phyloP scores from a whole-genome alignment of 2,329 filamentous ascomycete species.

The Colletotrichum sp. region DNA sequence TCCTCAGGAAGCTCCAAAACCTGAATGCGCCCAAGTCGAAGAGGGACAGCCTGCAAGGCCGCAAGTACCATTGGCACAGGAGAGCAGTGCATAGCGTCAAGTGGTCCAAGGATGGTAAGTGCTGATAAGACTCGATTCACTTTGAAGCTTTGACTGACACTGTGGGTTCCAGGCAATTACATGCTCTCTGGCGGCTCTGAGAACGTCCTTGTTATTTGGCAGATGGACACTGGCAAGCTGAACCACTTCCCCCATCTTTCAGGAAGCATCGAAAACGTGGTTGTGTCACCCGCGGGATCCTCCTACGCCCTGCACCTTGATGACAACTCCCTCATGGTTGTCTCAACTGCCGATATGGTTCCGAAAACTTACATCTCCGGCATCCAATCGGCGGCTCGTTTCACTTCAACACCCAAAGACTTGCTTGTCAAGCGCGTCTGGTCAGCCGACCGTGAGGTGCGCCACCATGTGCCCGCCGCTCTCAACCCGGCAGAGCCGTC shows the following conservation, averaged over 20 bases:
- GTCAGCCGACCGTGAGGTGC: slow-evolving; percentile 46
- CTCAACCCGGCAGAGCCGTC: slow-evolving; percentile 68
- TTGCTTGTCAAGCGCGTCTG: slow-evolving; percentile 59
- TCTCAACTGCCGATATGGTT: slow-evolving; percentile 89
- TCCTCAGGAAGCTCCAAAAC: slow-evolving; percentile 63
- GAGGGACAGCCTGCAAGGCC: slow-evolving; percentile 58
- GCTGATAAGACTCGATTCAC: neutral
- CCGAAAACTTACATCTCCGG: slow-evolving; percentile 85
- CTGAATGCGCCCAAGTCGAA: slow-evolving; percentile 39
- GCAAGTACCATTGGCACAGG: slow-evolving; percentile 90
- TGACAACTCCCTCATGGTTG: slow-evolving; percentile 89
- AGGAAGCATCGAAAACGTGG: slow-evolving; percentile 82
- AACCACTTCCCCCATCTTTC: slow-evolving; percentile 91
- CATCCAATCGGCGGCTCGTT: slow-evolving; percentile 70
- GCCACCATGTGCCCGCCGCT: slow-evolving; percentile 61
- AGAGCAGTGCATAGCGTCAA: slow-evolving; percentile 83
- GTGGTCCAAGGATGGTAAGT: slow-evolving; percentile 88
- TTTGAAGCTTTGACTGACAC: slow-evolving; percentile 28
- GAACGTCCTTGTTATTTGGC: slow-evolving; percentile 90
- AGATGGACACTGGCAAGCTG: slow-evolving; percentile 83
- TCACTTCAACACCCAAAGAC: slow-evolving; percentile 55
- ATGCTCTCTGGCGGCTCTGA: slow-evolving; percentile 92
- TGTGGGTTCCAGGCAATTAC: slow-evolving; percentile 74
- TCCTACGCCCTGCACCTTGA: slow-evolving; percentile 86
- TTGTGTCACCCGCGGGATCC: slow-evolving; percentile 79